Evolutionary conservation across 768 basidiomycete species (phyloP), one percentile per base, ranked within the genome.

Genomic region (Trametes cinnabarina): DNA sequence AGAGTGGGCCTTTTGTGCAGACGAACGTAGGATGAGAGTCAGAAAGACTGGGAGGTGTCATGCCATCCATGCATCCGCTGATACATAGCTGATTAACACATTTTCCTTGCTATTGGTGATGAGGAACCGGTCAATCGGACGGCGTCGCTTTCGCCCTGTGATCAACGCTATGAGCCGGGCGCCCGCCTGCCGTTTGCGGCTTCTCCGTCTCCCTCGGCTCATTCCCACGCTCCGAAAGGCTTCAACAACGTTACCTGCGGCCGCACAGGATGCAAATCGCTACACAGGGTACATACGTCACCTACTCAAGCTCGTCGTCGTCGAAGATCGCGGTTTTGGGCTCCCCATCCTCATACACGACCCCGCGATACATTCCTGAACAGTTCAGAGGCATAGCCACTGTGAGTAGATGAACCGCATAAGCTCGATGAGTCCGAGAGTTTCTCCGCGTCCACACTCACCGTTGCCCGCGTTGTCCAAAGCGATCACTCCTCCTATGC

Each of bases 291-390:
- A 7, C 37, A 19, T n/a, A 17, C 11, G 12, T 4, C 23, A 20
- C 41, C 56, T 49, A 67, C 11, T 63, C 58, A 11, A 74, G 56
- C 46, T 67, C 74, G 47, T 93, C 91, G 60, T 91, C 89, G 19
- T 73, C 73, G 70, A 93, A 92, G 51, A 92, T 90, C 11, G 90
- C 91, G 0, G 86, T 88, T 70, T 82, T 82, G 0, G 88, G 79
- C 8, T 84, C 68, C 10, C 90, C 91, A 57, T 92, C 88, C 61
- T 77, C 74, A 42, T 79, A 74, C 32, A 92, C 83, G 15, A 91
- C 77, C 6, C 91, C 91, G 26, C 91, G 80, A 67, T 91, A 92
- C 91, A 93, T 93, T 8, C 91, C 88, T 19, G 79, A 74, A 64
- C 84, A 88, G 68, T 92, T 92, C 60, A 92, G 68, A 6, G 88